Conservation (phyloP, 371 early-diverging fungal species). For the Dinochytrium kinnereticum region DNA sequence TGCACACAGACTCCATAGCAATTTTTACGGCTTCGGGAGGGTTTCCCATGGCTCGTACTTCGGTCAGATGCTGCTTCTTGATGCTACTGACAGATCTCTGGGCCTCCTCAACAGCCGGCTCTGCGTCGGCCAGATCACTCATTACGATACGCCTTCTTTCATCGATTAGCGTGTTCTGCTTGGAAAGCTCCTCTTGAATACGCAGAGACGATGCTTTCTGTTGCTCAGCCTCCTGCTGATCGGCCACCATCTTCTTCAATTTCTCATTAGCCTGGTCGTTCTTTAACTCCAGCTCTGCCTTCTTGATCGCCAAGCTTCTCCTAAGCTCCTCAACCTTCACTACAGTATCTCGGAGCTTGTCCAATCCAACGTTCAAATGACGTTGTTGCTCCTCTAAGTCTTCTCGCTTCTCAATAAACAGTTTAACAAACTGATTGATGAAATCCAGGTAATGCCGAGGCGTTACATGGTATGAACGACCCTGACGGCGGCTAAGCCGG, state of each 20-base stretch:
- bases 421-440: slow-evolving; percentile 88
- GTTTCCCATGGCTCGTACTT: slow-evolving; percentile 97
- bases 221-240: slow-evolving; percentile 95
- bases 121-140: slow-evolving; percentile 91
- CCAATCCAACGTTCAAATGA: slow-evolving; percentile 96
- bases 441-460: slow-evolving; percentile 98
- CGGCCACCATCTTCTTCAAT: slow-evolving; percentile 93
- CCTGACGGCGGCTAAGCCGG: slow-evolving; percentile 81
- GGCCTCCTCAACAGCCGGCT: slow-evolving; percentile 97
- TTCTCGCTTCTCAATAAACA: slow-evolving; percentile 92
- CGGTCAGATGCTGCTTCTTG: slow-evolving; percentile 96
- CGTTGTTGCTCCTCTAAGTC: slow-evolving; percentile 98
- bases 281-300: slow-evolving; percentile 87
- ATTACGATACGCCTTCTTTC: slow-evolving; percentile 83
- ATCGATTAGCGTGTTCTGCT: slow-evolving; percentile 81
- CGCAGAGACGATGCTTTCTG: slow-evolving; percentile 83
- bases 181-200: slow-evolving; percentile 79
- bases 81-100: slow-evolving; percentile 92
- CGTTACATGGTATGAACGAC: slow-evolving; percentile 84
- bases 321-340: slow-evolving; percentile 94
- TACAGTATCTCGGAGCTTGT: slow-evolving; percentile 95
- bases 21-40: slow-evolving; percentile 93
- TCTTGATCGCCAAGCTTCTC: slow-evolving; percentile 85
- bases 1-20: slow-evolving; percentile 98
- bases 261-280: slow-evolving; percentile 92